These are phyloP conservation scores for Fusarium veterinarium DNA, from an alignment of 2,329 filamentous ascomycete genomes.

Conservation along the genomic window DNA sequence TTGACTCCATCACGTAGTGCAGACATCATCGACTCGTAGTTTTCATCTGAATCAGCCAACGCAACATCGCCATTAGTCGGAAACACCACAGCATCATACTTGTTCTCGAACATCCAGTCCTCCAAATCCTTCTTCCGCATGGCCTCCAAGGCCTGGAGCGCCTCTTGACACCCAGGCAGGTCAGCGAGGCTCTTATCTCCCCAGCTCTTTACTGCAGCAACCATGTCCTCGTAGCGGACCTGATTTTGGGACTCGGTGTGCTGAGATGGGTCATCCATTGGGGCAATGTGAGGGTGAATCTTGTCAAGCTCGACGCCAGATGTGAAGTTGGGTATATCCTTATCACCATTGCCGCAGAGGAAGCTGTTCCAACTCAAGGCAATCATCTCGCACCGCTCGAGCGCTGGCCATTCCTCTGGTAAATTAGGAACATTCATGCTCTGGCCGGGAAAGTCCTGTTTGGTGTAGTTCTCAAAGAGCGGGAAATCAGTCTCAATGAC, in stretches of 20 bases:
- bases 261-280: background rate
- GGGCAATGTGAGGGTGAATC: background rate
- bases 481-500: background rate
- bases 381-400: constrained; percentile 2
- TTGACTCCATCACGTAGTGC: constrained; percentile 57
- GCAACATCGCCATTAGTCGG: constrained; percentile 64
- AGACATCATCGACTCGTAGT: constrained; percentile 22
- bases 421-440: background rate
- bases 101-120: background rate
- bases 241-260: constrained; percentile 1
- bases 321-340: background rate
- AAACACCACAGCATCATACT: background rate
- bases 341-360: background rate
- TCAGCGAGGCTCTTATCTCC: background rate
- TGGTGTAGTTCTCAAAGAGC: background rate
- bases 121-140: background rate
- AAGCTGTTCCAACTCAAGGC: background rate
- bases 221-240: constrained; percentile 5
- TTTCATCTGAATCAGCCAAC: constrained; percentile 58
- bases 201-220: background rate
- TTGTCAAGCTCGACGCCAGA: background rate
- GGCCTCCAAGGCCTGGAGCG: background rate
- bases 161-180: background rate
- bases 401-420: background rate
- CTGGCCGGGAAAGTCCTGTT: background rate